Percentiles rank a stretch among this genome's conserved stretches.
Conservation (phyloP, 345 rosid species). For the rapeseed (Brassica napus) region DNA sequence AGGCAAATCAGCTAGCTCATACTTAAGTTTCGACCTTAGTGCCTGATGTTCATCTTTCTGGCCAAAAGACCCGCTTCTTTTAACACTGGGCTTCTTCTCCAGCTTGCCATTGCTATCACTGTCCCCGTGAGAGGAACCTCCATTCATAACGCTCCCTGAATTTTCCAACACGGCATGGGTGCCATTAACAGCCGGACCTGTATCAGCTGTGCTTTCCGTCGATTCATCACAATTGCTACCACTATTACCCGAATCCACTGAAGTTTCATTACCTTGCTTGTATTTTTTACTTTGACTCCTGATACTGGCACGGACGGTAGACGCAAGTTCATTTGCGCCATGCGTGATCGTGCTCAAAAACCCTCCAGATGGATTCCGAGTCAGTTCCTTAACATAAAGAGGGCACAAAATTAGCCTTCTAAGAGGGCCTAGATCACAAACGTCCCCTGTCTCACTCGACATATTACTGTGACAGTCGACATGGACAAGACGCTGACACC, state of each 20-base stretch:
- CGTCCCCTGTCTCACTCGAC: conserved; percentile 78
- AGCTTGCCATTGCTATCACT: conserved; percentile 50
- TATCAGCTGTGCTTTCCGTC: conserved; percentile 60
- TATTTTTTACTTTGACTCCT: conserved; percentile 85
- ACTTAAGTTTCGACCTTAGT: conserved; percentile 66
- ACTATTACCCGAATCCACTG: conserved; percentile 56
- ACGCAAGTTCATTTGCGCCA: conserved; percentile 95
- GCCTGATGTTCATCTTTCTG: conserved; percentile 77
- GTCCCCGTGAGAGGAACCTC: conserved; percentile 40
- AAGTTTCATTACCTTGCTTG: conserved; percentile 62
- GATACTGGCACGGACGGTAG: conserved; percentile 90
- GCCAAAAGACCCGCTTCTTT: conserved; percentile 64
- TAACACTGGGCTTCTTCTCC: conserved; percentile 56
- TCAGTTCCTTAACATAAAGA: conserved; percentile 73
- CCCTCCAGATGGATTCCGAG: conserved; percentile 58
- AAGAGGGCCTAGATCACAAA: conserved; percentile 84
- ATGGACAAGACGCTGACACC: conserved; percentile 97
- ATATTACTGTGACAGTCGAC: conserved; percentile 85
- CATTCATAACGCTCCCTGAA: conserved; percentile 46
- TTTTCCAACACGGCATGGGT: conserved; percentile 49
- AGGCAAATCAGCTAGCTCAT: conserved; percentile 75
- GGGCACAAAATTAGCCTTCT: conserved; percentile 88
- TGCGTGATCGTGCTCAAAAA: conserved; percentile 90
- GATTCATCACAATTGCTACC: conserved; percentile 59
- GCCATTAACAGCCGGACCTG: conserved; percentile 49